Conservation (phyloP, 768 basidiomycete genomes). For the Cystoderma amianthinum region DNA sequence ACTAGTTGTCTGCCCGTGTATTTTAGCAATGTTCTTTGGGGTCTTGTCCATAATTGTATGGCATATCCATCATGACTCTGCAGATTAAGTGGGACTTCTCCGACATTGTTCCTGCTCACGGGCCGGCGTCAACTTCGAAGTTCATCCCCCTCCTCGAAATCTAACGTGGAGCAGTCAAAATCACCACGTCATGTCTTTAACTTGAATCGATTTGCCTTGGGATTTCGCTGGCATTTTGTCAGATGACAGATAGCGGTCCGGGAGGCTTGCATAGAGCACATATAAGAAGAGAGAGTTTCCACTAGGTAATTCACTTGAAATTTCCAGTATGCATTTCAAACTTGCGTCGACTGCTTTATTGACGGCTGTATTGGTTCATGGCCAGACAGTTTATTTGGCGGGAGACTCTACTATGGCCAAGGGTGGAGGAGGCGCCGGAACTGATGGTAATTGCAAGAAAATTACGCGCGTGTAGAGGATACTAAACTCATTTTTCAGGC, state of each 20-base stretch:
- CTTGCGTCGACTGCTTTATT: not conserved
- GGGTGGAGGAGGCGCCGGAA: slow-evolving; percentile 28
- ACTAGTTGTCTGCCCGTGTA: no score
- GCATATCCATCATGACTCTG: not conserved
- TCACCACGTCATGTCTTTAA: not conserved
- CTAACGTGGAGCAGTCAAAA: not conserved
- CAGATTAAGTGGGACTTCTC: no score
- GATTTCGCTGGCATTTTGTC: no score
- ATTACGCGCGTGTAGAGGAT: no score
- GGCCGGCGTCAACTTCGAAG: not conserved
- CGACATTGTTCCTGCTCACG: not conserved
- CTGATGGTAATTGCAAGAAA: slow-evolving; percentile 24
- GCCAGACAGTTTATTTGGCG: slow-evolving; percentile 33
- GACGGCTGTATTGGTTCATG: slow-evolving; percentile 9
- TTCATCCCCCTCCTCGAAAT: not conserved
- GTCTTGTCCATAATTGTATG: slow-evolving; percentile 53
- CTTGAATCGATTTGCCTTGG: not conserved
- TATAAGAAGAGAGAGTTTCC: not conserved
- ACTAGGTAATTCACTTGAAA: not conserved
- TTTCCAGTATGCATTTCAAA: slow-evolving; percentile 1
- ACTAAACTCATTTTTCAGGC: slow-evolving; percentile 20
- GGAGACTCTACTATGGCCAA: slow-evolving; percentile 40
- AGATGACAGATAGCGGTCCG: not conserved
- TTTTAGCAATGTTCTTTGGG: slow-evolving; percentile 38
- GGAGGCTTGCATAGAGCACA: not conserved